phyloP scores from a whole-genome alignment of 2,329 filamentous ascomycete species.

The Talaromyces albobiverticillius region DNA sequence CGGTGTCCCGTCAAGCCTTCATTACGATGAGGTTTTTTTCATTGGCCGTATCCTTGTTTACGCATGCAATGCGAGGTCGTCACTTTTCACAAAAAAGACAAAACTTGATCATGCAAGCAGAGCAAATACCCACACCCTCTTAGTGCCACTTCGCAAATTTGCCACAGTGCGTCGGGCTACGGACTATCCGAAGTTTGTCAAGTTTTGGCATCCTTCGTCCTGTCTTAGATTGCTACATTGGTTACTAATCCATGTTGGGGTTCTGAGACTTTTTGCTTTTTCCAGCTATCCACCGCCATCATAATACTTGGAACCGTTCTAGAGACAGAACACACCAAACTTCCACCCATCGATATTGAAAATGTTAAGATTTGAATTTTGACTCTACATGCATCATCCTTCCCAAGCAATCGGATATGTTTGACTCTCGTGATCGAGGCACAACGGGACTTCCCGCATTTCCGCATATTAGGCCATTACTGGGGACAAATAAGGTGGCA shows the following conservation, averaged over 20 bases:
- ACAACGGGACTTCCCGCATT: slow-evolving; percentile 32
- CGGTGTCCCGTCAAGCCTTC: neutral
- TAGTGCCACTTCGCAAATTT: slow-evolving; percentile 25
- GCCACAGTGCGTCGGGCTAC: slow-evolving; percentile 24
- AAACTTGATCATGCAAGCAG: slow-evolving; percentile 17
- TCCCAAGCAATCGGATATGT: slow-evolving; percentile 35
- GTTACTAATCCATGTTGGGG: neutral
- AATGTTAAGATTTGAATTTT: slow-evolving; percentile 42
- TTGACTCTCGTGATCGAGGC: slow-evolving; percentile 38
- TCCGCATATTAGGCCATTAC: slow-evolving; percentile 25
- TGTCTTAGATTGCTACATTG: neutral
- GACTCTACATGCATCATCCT: slow-evolving; percentile 33
- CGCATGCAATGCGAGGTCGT: slow-evolving; percentile 7
- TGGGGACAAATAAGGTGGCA: slow-evolving; percentile 33
- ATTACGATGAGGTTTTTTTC: slow-evolving; percentile 11
- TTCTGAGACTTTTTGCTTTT: neutral
- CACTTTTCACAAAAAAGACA: slow-evolving; percentile 4
- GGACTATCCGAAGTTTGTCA: slow-evolving; percentile 20
- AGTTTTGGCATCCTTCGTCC: neutral
- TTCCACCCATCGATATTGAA: slow-evolving; percentile 4
- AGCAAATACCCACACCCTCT: slow-evolving; percentile 17
- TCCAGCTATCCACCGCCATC: neutral
- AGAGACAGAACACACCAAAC: neutral
- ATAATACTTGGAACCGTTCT: slow-evolving; percentile 2
- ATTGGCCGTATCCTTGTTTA: slow-evolving; percentile 11